Evolutionary conservation across 495 filamentous ascomycete genomes (phyloP).

Genomic region (Bacidia rubella): DNA sequence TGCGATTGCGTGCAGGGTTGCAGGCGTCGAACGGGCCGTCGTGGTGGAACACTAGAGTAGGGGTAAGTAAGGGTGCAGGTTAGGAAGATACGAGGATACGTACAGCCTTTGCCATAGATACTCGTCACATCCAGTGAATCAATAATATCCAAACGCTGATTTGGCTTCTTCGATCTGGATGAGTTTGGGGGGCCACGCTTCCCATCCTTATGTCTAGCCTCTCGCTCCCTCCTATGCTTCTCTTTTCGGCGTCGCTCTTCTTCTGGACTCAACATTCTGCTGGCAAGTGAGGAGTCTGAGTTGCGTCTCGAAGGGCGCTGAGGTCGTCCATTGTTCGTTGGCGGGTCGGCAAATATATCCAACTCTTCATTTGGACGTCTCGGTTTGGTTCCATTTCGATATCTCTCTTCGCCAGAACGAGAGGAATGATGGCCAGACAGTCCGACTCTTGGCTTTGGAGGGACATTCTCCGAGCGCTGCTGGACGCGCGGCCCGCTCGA

Average conservation of each 20-base stretch:
- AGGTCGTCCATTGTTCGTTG: slow-evolving; percentile 23
- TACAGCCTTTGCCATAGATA: slow-evolving; percentile 89
- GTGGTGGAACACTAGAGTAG: slow-evolving; percentile 77
- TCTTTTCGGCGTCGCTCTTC: slow-evolving; percentile 67
- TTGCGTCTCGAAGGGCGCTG: slow-evolving; percentile 60
- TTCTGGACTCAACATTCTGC: slow-evolving; percentile 49
- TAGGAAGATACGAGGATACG: slow-evolving; percentile 37
- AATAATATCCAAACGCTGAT: slow-evolving; percentile 74
- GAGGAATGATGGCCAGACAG: slow-evolving; percentile 43
- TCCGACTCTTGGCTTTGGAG: slow-evolving; percentile 24
- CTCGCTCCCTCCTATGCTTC: slow-evolving; percentile 53
- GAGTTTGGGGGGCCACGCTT: slow-evolving; percentile 26
- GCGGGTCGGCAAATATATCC: slow-evolving; percentile 50
- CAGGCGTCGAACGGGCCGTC: slow-evolving; percentile 97
- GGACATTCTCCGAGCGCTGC: slow-evolving; percentile 25
- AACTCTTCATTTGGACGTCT: slow-evolving; percentile 26
- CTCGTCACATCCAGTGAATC: slow-evolving; percentile 96
- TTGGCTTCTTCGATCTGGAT: slow-evolving; percentile 36
- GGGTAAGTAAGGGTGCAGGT: not conserved
- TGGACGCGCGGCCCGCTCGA: slow-evolving; percentile 29
- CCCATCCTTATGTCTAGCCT: slow-evolving; percentile 47
- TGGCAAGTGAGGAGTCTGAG: slow-evolving; percentile 80
- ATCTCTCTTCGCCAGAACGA: slow-evolving; percentile 45
- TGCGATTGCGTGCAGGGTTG: slow-evolving; percentile 88
- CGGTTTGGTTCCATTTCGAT: slow-evolving; percentile 20